A percentile compares a stretch with the other conserved stretches of the same genome.
Conservation (phyloP, 2,329 filamentous ascomycete species). For the Diplodia scrobiculata region DNA sequence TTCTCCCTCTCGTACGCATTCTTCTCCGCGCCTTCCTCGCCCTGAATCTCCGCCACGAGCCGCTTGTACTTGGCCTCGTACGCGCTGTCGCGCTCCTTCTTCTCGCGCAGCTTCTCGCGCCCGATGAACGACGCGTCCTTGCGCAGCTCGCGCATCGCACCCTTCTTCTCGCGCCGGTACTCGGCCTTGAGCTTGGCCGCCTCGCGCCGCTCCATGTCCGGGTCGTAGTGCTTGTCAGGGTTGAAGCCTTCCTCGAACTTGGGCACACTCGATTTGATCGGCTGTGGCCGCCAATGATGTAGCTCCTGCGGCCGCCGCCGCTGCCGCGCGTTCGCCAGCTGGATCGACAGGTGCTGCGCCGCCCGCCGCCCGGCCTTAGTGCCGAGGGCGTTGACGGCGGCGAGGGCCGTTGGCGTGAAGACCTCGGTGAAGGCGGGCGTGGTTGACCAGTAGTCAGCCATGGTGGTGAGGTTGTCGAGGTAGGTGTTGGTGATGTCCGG, state of each 20-base stretch:
- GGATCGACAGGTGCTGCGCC: conserved; percentile 63
- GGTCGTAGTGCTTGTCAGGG: conserved; percentile 95
- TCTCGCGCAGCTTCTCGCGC: conserved; percentile 82
- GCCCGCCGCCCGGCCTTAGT: conserved; percentile 47
- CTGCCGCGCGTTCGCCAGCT: conserved; percentile 64
- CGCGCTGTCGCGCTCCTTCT: conserved; percentile 88
- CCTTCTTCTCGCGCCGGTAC: conserved; percentile 94
- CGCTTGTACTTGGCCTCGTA: conserved; percentile 97
- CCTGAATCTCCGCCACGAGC: conserved; percentile 91
- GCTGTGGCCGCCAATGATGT: conserved; percentile 83
- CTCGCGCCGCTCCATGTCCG: conserved; percentile 85
- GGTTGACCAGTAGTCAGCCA: conserved; percentile 71
- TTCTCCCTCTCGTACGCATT: conserved; percentile 91
- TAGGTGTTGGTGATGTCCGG: conserved; percentile 60
- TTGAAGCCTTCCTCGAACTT: conserved; percentile 97
- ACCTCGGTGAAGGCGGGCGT: conserved; percentile 78
- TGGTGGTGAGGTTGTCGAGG: conserved; percentile 65
- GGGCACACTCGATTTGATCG: conserved; percentile 84
- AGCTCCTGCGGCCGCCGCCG: conserved; percentile 78
- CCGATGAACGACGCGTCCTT: conserved; percentile 96
- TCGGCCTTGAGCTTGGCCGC: conserved; percentile 81
- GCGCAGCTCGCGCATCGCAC: conserved; percentile 86
- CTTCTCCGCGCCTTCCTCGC: conserved; percentile 80
- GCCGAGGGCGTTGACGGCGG: conserved; percentile 37
- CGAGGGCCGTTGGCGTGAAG: conserved; percentile 62